A percentile compares a stretch with the other conserved stretches of the same genome.
Conservation (phyloP, 1,139 yeast species). For the Kodamaea ohmeri region DNA sequence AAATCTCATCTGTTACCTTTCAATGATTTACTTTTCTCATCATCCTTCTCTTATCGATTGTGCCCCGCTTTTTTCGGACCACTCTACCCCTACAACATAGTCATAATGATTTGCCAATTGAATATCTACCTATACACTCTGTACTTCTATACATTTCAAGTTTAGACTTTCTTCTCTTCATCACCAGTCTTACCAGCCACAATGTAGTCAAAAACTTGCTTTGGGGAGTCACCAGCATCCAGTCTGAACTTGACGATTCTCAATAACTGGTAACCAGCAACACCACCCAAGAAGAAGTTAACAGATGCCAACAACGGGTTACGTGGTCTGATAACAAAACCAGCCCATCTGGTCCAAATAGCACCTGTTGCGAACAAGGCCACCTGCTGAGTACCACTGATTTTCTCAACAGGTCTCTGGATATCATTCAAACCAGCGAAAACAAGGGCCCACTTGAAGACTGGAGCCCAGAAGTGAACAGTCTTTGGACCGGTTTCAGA, state of each 20-base stretch:
- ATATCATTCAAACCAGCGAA: conserved; percentile 86
- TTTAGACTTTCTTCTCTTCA: conserved; percentile 4
- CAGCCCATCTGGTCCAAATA: conserved; percentile 98
- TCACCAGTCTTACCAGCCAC: conserved; percentile 42
- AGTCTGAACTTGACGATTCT: conserved; percentile 68
- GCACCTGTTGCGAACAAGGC: conserved; percentile 90
- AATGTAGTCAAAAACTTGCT: conserved; percentile 58
- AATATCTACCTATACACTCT: background rate
- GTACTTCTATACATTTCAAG: background rate
- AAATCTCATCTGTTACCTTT: background rate
- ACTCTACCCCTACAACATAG: background rate
- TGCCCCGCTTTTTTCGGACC: background rate
- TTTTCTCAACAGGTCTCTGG: conserved; percentile 85
- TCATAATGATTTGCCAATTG: background rate
- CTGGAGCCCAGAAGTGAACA: conserved; percentile 88
- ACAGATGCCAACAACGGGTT: conserved; percentile 87
- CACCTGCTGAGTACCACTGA: conserved; percentile 88
- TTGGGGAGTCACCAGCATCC: conserved; percentile 45
- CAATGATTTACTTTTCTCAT: too few relatives aligned
- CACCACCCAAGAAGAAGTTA: conserved; percentile 87
- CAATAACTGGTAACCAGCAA: conserved; percentile 79
- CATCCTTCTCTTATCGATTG: too few relatives aligned
- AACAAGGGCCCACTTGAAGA: conserved; percentile 79
- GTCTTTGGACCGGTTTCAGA: conserved; percentile 95
- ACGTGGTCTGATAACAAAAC: conserved; percentile 83